Evolutionary conservation across 2,329 filamentous ascomycete genomes (phyloP).

Genomic region (Madurella mycetomatis): DNA sequence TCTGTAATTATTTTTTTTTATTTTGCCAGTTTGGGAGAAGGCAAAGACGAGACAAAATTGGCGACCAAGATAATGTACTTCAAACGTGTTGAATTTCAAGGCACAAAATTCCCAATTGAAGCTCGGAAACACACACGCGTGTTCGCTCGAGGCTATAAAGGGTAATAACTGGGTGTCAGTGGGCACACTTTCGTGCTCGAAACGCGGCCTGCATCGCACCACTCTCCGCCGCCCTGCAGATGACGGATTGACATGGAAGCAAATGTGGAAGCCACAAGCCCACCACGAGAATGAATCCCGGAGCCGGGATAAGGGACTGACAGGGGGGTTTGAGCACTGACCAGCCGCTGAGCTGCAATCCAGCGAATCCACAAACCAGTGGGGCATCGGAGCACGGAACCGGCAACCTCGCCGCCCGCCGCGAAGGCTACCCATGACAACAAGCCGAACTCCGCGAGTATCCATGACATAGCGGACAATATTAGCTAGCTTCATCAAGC

Average conservation of each 20-base stretch:
- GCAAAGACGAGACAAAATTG: neutral
- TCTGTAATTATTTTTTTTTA: too few species aligned
- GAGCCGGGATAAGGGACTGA: neutral
- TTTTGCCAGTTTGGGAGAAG: neutral
- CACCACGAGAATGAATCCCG: neutral
- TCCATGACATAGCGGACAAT: neutral
- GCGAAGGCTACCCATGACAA: neutral
- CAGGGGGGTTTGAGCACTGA: neutral
- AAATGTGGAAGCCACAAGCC: neutral
- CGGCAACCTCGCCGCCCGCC: neutral
- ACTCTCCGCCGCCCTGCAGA: neutral
- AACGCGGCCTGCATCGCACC: conserved; percentile 1
- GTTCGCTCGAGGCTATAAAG: neutral
- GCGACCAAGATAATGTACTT: too few species aligned
- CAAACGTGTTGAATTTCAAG: neutral
- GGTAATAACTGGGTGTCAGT: neutral
- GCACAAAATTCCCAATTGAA: neutral
- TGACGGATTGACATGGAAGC: neutral
- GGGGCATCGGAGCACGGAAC: too few species aligned
- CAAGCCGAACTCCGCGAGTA: neutral
- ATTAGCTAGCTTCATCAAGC: neutral
- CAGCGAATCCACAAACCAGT: too few species aligned
- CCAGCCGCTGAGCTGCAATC: neutral
- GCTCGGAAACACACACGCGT: neutral
- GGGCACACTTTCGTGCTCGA: neutral